phyloP scores from a whole-genome alignment of 2,329 filamentous ascomycete species.

The Nemania sp. region DNA sequence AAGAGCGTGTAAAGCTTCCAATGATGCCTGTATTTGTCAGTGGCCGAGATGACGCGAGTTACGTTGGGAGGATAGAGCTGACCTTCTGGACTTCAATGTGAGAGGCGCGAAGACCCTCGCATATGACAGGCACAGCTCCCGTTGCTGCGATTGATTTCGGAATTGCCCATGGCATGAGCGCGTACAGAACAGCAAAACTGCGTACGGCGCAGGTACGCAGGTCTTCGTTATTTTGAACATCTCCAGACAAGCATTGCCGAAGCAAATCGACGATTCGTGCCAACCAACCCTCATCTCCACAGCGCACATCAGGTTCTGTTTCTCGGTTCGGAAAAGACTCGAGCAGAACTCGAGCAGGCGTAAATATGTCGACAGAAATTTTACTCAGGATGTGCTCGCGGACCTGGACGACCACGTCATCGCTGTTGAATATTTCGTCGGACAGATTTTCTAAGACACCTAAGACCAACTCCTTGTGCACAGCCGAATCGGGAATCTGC shows the following conservation, averaged over 20 bases:
- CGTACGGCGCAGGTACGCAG: constrained; percentile 74
- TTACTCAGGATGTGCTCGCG: constrained; percentile 84
- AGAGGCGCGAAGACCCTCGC: constrained; percentile 68
- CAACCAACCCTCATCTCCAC: constrained; percentile 85
- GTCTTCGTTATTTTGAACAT: constrained; percentile 66
- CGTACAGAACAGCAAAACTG: constrained; percentile 74
- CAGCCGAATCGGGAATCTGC: constrained; percentile 66
- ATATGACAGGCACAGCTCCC: constrained; percentile 70
- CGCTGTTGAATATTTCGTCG: constrained; percentile 89
- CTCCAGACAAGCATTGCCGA: constrained; percentile 69
- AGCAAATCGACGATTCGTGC: constrained; percentile 75
- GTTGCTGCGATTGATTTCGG: constrained; percentile 77
- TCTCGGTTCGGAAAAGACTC: constrained; percentile 78
- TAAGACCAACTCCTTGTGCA: constrained; percentile 82
- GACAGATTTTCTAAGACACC: constrained; percentile 88
- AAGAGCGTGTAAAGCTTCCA: constrained; percentile 82
- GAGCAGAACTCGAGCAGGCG: constrained; percentile 72
- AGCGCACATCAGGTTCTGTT: constrained; percentile 68
- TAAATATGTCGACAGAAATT: constrained; percentile 92
- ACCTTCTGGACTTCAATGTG: constrained; percentile 77
- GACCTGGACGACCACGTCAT: constrained; percentile 82
- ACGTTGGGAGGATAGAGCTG: constrained; percentile 36
- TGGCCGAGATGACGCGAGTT: neutral
- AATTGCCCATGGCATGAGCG: constrained; percentile 84
- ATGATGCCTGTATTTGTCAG: constrained; percentile 61